Base-by-base conservation (phyloP, 805 yeast species). In the Teunomyces stri region DNA sequence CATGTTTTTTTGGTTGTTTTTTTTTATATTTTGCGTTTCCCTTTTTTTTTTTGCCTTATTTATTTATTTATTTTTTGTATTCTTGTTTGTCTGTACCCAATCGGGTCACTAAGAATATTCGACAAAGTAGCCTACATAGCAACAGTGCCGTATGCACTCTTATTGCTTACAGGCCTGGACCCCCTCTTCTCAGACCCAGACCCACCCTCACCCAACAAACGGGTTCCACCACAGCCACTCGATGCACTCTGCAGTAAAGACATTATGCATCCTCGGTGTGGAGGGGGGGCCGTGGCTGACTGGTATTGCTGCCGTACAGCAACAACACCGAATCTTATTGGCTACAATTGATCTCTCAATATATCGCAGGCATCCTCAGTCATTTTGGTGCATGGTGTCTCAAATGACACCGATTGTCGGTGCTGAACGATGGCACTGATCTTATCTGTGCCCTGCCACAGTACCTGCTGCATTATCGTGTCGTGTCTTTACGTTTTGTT, bases 361-460 rank as follows among this genome's bases (percentile, higher is more conserved):
- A 25, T 6, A 25, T 25, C 27, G 9, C 27, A 25, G 11, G 27
- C 27, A 25, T 6, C 27, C 27, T 9, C 9, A 25, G 27, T 25
- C 27, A 25, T 22, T 22, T 22, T 6, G 25, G 25, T 7, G 25
- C 25, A 22, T 25, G 27, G 11, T 25, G 27, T 25, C 27, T 25
- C 27, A 25, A 25, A 31, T 13, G 15, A 13, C 34, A 31, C 34
- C 18, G 18, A 13, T 13, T 31, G 34, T 25, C 34, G 34, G 34
- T 31, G 34, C 34, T 31, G 34, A 31, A 31, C 34, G 34, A 31
- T 31, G 34, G 34, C 10, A 31, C 34, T 31, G 34, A 31, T 31
- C 34, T 31, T 31, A 31, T 31, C 34, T 31, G 34, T 31, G 34
- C 34, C 34, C 34, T 31, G 34, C 34, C 16, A 31, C 34, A 31